Evolutionary conservation across 1,284 basidiomycete species (phyloP), one percentile per base, ranked within the genome.

Genomic region (Lentinula novae-zelandiae): DNA sequence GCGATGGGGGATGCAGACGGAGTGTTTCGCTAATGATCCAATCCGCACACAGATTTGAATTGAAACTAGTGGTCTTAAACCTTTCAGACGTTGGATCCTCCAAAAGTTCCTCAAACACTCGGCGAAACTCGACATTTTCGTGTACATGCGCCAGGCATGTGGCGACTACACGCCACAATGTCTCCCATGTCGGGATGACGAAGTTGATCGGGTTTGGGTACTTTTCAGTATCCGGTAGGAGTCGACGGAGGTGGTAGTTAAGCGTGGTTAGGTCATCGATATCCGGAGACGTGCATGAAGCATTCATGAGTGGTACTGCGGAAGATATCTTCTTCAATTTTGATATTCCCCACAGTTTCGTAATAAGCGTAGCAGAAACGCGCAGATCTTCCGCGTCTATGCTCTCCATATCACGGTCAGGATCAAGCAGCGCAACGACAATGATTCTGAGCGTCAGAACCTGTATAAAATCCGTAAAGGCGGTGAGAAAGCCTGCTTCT

Each of bases 161-260:
- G 1, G 84, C 84, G 53, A 84, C 73, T n/a, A 85, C 77, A 15
- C 83, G 76, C 85, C 85, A 86, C 52, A 85, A 71, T 0, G 81
- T 82, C 67, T 87, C 85, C 74, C 82, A 87, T 1, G 80, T 71
- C 0, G 84, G 84, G 44, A 86, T 76, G 57, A 87, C 73, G 61
- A 76, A 76, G 51, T 85, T 76, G 20, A 86, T 66, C 0, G 82
- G 78, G 53, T 78, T 73, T 1, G 69, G 68, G 60, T 74, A 76
- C 4, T 36, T 58, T 0, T 66, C 64, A 0, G 63, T 58, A 42
- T 74, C 69, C 0, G 77, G 75, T 20, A 85, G 63, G 63, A 83
- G 76, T 1, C 61, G 64, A 2, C 71, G 67, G 31, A 83, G 70
- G 44, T 67, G 67, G 1, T n/a, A 6, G 40, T 71, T 66, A 13